Conservation (phyloP, 31 red algal species). For the Asparagopsis taxiformis region DNA sequence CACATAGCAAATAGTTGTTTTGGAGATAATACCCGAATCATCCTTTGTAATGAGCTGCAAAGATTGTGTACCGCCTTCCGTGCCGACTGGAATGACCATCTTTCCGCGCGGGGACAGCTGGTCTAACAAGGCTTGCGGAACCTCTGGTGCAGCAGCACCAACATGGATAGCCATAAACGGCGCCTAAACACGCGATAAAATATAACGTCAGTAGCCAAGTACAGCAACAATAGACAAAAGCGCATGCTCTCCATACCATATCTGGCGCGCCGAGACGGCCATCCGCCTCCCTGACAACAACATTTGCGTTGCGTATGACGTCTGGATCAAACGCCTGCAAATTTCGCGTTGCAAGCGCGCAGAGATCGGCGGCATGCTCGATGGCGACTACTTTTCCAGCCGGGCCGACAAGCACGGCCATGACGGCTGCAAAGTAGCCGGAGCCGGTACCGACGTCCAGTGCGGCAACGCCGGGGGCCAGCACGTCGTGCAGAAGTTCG, state of each 20-base stretch:
- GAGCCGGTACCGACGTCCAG: constrained; percentile 74
- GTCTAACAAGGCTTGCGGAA: constrained; percentile 63
- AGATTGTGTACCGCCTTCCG: constrained; percentile 11
- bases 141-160: constrained; percentile 68
- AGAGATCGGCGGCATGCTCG: constrained; percentile 78
- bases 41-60: constrained; percentile 38
- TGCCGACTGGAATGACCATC: constrained; percentile 87
- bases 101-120: constrained; percentile 66
- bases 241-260: constrained; percentile 34
- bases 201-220: too few species aligned
- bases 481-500: constrained; percentile 46
- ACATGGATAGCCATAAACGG: constrained; percentile 88
- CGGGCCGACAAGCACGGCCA: constrained; percentile 55
- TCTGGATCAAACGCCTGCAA: constrained; percentile 17
- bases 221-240: too few species aligned
- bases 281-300: constrained; percentile 51
- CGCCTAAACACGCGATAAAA: too few species aligned
- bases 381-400: constrained; percentile 64
- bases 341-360: constrained; percentile 32
- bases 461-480: constrained; percentile 29
- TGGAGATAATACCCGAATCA: constrained; percentile 8
- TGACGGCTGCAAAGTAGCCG: constrained; percentile 77
- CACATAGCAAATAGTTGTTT: constrained; percentile 55
- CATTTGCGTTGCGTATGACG: constrained; percentile 12
- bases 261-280: constrained; percentile 63